phyloP scores from a whole-genome alignment of 2,329 filamentous ascomycete species.

The Fusarium siculi region DNA sequence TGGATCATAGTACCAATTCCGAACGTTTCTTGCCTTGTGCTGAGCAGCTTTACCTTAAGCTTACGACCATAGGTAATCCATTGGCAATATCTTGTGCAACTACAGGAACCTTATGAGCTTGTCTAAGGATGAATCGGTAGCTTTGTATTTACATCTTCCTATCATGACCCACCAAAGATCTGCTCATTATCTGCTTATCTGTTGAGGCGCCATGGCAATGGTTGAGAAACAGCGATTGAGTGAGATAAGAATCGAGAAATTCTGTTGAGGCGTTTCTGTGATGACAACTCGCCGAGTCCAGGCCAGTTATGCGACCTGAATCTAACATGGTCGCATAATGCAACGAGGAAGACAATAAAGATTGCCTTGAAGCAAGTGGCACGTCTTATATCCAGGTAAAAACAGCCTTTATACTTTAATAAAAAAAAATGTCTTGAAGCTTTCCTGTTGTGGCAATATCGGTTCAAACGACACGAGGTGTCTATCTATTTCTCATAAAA shows the following conservation, averaged over 20 bases:
- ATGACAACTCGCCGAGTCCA: not conserved
- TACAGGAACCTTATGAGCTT: not conserved
- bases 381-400: not conserved
- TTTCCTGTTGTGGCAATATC: not conserved
- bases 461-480: not conserved
- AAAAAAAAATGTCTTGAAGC: not conserved
- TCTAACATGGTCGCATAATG: not conserved
- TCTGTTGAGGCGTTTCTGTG: constrained; percentile 18
- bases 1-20: not conserved
- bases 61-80: not conserved
- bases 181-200: not conserved
- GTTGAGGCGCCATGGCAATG: not conserved
- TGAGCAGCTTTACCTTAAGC: too few relatives aligned
- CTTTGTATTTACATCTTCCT: not conserved
- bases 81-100: not conserved
- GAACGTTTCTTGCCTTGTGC: not conserved
- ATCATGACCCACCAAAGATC: not conserved
- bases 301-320: not conserved
- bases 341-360: not conserved
- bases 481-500: not conserved
- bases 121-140: not conserved
- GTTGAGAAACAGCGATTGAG: constrained; percentile 1
- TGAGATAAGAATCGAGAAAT: not conserved
- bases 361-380: not conserved
- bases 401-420: not conserved